These are phyloP conservation scores for Sclerotinia subarctica DNA, from an alignment of 2,329 filamentous ascomycete genomes.

Conservation along the genomic window DNA sequence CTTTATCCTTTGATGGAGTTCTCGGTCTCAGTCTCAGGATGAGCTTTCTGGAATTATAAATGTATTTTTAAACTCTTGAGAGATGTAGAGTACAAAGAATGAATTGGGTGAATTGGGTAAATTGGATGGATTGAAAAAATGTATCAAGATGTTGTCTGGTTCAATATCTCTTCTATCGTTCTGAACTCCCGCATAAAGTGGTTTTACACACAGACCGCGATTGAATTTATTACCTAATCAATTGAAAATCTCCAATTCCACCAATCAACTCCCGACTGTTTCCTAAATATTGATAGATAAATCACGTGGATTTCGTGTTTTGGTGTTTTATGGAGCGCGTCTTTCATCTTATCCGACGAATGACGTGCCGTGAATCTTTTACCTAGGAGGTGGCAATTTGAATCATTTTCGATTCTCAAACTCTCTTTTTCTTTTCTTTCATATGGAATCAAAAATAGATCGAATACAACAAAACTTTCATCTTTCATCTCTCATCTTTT, in stretches of 20 bases:
- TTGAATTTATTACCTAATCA: neutral
- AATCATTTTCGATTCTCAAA: neutral
- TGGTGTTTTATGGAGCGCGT: neutral
- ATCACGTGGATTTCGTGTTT: neutral
- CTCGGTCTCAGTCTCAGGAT: neutral
- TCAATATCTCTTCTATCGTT: neutral
- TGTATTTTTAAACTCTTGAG: neutral
- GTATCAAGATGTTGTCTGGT: neutral
- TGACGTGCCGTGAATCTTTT: neutral
- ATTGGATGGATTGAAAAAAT: neutral
- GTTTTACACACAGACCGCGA: neutral
- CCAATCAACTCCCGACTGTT: neutral
- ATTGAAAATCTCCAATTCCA: neutral
- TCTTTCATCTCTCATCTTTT: neutral
- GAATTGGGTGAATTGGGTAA: neutral
- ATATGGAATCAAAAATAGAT: too few relatives aligned
- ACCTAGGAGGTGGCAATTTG: neutral
- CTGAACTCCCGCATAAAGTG: constrained; percentile 2
- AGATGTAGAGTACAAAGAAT: neutral
- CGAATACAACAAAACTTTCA: too few relatives aligned
- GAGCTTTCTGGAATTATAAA: neutral
- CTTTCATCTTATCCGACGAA: constrained; percentile 7
- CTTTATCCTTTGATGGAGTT: neutral
- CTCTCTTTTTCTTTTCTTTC: neutral
- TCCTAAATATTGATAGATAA: neutral